phyloP scores from a whole-genome alignment of 495 filamentous ascomycete species.

The Staphylotrichum longicolle region DNA sequence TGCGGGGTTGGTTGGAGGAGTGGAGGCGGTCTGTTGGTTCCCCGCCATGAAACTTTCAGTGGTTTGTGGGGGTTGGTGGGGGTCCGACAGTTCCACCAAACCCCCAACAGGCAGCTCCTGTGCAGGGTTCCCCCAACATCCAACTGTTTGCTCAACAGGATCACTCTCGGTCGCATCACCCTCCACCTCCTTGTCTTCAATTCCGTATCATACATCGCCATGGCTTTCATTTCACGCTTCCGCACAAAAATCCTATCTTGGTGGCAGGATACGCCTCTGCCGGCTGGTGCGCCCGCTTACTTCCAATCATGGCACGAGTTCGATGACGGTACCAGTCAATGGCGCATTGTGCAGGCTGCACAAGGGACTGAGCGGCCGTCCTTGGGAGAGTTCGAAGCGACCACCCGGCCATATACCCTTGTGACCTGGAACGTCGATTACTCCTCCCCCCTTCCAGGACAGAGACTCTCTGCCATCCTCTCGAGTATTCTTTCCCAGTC shows the following conservation, averaged over 20 bases:
- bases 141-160: too few relatives aligned
- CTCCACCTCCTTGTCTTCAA: too few relatives aligned
- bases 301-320: conserved; percentile 10
- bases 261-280: conserved; percentile 9
- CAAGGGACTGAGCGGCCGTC: neutral
- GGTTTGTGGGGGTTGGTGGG: too few relatives aligned
- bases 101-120: too few relatives aligned
- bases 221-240: conserved; percentile 5
- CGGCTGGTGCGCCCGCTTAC: neutral
- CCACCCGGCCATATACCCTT: neutral
- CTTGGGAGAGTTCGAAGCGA: neutral
- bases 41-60: too few relatives aligned
- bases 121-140: too few relatives aligned
- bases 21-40: too few relatives aligned
- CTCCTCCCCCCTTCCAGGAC: neutral
- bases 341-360: neutral
- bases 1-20: conserved; percentile 8
- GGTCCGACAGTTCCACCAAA: too few relatives aligned
- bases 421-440: conserved; percentile 12
- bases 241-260: conserved; percentile 1
- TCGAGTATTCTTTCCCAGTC: neutral
- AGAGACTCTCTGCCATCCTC: conserved; percentile 1
- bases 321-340: neutral
- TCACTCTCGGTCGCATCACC: too few relatives aligned
- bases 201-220: neutral